phyloP scores from a whole-genome alignment of 441 rosid species.

The Adansonia rubrostipa region DNA sequence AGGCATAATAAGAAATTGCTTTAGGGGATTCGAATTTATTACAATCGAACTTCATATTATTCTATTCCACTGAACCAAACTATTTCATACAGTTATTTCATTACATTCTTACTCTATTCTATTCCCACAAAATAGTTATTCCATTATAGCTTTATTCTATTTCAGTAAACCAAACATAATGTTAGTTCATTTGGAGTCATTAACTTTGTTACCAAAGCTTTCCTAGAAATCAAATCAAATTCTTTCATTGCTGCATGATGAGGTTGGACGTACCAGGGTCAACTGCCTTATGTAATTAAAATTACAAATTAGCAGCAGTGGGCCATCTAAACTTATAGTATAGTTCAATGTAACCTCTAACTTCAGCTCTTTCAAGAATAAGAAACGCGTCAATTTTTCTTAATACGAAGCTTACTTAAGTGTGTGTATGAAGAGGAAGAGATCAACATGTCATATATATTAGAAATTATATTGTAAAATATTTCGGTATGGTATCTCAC shows the following conservation, averaged over 20 bases:
- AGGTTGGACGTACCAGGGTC: neutral
- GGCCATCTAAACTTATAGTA: neutral
- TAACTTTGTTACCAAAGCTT: neutral
- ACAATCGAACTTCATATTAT: too few relatives aligned
- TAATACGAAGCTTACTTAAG: neutral
- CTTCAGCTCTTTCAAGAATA: neutral
- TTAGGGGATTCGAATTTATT: too few relatives aligned
- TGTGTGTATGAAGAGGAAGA: neutral
- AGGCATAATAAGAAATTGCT: too few relatives aligned
- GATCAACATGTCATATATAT: neutral
- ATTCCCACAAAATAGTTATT: too few relatives aligned
- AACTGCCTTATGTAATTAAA: neutral
- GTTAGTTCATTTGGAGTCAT: too few relatives aligned
- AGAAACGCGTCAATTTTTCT: neutral
- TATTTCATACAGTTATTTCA: too few relatives aligned
- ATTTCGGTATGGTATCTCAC: too few relatives aligned
- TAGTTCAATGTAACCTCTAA: slow-evolving; percentile 3
- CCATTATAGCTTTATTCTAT: too few relatives aligned
- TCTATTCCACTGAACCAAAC: too few relatives aligned
- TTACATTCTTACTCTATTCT: too few relatives aligned
- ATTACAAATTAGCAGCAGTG: neutral
- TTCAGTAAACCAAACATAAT: too few relatives aligned
- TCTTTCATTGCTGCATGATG: neutral
- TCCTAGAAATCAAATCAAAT: neutral
- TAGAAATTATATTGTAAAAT: neutral